These are phyloP conservation scores for Penicillium brevicompactum DNA, from an alignment of 2,329 filamentous ascomycete genomes.

Conservation along the genomic window DNA sequence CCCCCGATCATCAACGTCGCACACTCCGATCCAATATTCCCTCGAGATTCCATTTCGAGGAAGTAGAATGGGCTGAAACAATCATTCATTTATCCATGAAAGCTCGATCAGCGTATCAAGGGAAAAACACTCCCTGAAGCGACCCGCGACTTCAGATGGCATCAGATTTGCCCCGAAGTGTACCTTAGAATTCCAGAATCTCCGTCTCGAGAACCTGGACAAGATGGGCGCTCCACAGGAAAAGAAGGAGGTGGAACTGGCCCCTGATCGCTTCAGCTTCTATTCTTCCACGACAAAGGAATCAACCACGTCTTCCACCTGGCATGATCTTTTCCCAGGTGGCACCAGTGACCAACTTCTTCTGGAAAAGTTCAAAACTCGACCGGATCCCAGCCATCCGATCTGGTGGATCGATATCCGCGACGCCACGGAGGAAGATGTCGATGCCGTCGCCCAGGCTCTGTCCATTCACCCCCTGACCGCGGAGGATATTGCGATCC, in stretches of 20 bases:
- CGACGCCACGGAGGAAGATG: constrained; percentile 82
- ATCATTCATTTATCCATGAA: neutral
- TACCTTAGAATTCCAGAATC: neutral
- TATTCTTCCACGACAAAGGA: constrained; percentile 85
- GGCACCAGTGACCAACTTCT: constrained; percentile 15
- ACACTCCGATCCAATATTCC: neutral
- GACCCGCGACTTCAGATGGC: constrained; percentile 1
- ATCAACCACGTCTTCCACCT: constrained; percentile 15
- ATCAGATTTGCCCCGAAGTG: neutral
- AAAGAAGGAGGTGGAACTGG: constrained; percentile 28
- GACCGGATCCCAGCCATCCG: constrained; percentile 16
- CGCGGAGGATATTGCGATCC: constrained; percentile 89
- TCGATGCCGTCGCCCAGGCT: constrained; percentile 80
- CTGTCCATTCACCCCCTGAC: constrained; percentile 94
- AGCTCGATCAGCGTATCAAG: neutral
- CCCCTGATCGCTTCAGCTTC: constrained; percentile 82
- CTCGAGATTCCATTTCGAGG: neutral
- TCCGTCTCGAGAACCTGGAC: neutral
- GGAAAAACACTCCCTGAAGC: neutral
- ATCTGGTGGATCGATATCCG: constrained; percentile 97
- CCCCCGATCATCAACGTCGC: neutral
- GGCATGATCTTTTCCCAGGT: constrained; percentile 21
- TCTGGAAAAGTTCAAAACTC: constrained; percentile 13
- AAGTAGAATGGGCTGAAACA: constrained; percentile 2
- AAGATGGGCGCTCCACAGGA: constrained; percentile 7